Base-by-base conservation (phyloP, 1,284 basidiomycete genomes). In the Sutorius eximius region DNA sequence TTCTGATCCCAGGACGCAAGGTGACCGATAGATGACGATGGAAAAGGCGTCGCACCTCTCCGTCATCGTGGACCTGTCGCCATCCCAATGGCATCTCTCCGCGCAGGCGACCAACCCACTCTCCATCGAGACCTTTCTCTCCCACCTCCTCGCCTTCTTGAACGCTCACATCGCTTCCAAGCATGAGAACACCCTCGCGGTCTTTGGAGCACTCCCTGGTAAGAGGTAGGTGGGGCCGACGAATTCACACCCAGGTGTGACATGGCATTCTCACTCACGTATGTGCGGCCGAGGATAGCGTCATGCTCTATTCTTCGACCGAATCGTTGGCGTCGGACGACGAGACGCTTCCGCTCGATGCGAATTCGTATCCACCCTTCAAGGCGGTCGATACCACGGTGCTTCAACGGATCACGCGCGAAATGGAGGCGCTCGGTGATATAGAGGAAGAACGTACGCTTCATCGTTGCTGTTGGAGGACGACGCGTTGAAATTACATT, bases 111-210 rank as follows among this genome's bases (percentile, higher is more conserved):
- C 71, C 36, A 80, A 80, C 55, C 79, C 86, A 1, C 73, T 94
- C 12, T 70, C 83, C 0, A 77, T 95, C 27, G 70, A 79, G 24
- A 68, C 80, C 2, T 94, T 94, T 71, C 75, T 94, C 49, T 82
- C 87, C 1, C 89, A 93, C 61, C 77, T 97, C 13, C 82, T 97
- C 56, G 88, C 93, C 22, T 97, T 98, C 65, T 77, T 96, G 62
- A 98, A 99, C 65, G 85, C 94, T 1, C 95, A 98, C 73, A 82
- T 96, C 55, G 94, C 95, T 0, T 83, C 87, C 62, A 85, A 89
- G 59, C 90, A 95, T 75, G 93, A 95, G 65, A 99, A 98, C 70
- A 86, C 90, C 7, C 78, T 98, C 16, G 91, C 94, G 5, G 89
- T 98, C 43, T 97, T 95, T 69, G 95, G 87, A 8, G 94, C 93